A percentile compares a stretch with the other conserved stretches of the same genome.
These are phyloP conservation scores for Calamus simplicifolius DNA, from an alignment of 176 grass and related monocot species.

Conservation along the genomic window DNA sequence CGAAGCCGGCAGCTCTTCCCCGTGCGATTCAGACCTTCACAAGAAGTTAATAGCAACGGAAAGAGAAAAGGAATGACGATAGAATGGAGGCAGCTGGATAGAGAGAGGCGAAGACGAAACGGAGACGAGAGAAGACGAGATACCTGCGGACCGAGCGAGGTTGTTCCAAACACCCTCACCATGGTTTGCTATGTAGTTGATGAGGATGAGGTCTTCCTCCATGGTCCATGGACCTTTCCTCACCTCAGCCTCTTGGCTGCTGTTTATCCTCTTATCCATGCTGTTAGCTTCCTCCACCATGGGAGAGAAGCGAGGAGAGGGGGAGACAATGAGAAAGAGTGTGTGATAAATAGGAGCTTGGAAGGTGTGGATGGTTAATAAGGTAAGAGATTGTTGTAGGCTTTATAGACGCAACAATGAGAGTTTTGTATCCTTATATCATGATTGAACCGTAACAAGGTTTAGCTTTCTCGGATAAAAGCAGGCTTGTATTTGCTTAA, in stretches of 20 bases:
- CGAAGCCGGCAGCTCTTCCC: constrained; percentile 30
- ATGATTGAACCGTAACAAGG: no score
- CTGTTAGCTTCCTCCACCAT: constrained; percentile 1
- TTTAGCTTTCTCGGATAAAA: no score
- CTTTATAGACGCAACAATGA: constrained; percentile 2
- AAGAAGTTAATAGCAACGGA: background rate
- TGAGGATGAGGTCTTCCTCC: constrained; percentile 21
- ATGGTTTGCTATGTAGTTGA: constrained; percentile 21
- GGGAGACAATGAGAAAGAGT: background rate
- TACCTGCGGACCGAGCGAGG: constrained; percentile 17
- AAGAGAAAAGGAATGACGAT: no score
- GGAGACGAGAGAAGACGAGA: no score
- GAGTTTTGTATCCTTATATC: no score
- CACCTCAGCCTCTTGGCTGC: constrained; percentile 12
- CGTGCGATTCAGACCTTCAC: constrained; percentile 19
- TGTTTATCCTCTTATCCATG: constrained; percentile 13
- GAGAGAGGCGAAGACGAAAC: no score
- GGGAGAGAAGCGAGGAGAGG: background rate
- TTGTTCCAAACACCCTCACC: constrained; percentile 21
- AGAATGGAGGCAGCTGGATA: no score
- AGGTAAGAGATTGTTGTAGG: background rate
- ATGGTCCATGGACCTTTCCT: constrained; percentile 21
- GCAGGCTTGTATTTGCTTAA: no score
- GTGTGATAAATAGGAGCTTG: no score
- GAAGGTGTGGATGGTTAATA: background rate